Percentiles rank a stretch among this genome's conserved stretches.
phyloP scores from a whole-genome alignment of 257 asterid species.

The Misopates orontium region DNA sequence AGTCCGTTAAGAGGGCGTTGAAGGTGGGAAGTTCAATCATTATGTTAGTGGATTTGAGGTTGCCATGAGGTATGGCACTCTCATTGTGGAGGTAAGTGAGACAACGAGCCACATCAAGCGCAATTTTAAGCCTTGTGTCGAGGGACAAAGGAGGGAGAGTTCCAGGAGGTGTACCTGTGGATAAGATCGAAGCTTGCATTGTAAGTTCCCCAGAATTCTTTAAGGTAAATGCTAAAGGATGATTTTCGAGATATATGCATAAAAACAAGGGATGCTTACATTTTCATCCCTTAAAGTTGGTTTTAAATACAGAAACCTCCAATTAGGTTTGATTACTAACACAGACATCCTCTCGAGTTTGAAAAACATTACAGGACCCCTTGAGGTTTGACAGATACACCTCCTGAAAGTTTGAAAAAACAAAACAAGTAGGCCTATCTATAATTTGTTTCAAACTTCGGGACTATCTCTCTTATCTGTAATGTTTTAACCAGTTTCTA shows the following conservation, averaged over 20 bases:
- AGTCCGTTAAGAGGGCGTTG: conserved; percentile 67
- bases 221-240: background rate
- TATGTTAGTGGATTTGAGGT: conserved; percentile 79
- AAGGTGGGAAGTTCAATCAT: conserved; percentile 48
- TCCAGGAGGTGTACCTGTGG: conserved; percentile 51
- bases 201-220: background rate
- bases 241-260: background rate
- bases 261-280: too few species aligned
- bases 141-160: conserved; percentile 58
- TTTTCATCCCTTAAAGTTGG: too few species aligned
- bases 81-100: conserved; percentile 71
- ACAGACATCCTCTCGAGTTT: too few species aligned
- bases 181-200: conserved; percentile 21
- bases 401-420: too few species aligned
- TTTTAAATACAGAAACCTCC: too few species aligned
- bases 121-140: conserved; percentile 55
- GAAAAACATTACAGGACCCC: too few species aligned
- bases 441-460: too few species aligned
- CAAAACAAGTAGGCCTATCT: too few species aligned
- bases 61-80: conserved; percentile 91
- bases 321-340: too few species aligned
- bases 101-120: conserved; percentile 67
- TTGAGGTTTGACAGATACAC: too few species aligned
- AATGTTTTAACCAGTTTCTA: too few species aligned
- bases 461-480: too few species aligned